Percentiles rank a stretch among this genome's conserved stretches.
These are phyloP conservation scores for Fereydounia khargensis DNA, from an alignment of 1,284 basidiomycete species.

Conservation along the genomic window DNA sequence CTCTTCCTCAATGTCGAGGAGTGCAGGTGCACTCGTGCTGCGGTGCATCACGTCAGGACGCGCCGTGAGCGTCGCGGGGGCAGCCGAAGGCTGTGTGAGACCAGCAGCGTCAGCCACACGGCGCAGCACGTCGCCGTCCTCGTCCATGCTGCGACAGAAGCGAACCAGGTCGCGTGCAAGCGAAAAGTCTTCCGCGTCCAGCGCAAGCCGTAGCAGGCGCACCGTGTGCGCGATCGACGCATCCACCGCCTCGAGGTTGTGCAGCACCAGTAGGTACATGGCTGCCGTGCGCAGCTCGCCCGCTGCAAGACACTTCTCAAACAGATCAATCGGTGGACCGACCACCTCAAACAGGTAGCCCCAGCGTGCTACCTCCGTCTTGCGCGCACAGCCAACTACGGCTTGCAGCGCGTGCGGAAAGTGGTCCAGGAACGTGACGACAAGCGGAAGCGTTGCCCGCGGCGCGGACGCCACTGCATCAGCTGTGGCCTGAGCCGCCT, in stretches of 20 bases:
- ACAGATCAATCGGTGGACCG: constrained; percentile 83
- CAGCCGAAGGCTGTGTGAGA: too few relatives aligned
- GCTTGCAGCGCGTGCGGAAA: constrained; percentile 87
- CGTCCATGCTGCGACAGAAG: constrained; percentile 57
- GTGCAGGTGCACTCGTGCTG: constrained; percentile 3
- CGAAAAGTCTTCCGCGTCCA: constrained; percentile 28
- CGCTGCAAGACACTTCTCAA: constrained; percentile 77
- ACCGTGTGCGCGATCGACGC: constrained; percentile 44
- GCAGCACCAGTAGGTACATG: constrained; percentile 87
- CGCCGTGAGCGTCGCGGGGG: constrained; percentile 6
- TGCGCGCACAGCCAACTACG: constrained; percentile 91
- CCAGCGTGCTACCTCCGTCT: constrained; percentile 94
- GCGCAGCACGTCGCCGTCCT: constrained; percentile 63
- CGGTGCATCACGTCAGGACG: constrained; percentile 6
- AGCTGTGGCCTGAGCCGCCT: constrained; percentile 3
- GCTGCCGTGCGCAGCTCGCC: constrained; percentile 82
- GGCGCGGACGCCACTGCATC: constrained; percentile 1
- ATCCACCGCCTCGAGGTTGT: constrained; percentile 85
- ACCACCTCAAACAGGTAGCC: constrained; percentile 81
- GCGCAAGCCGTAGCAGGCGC: constrained; percentile 36
- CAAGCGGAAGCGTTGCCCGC: constrained; percentile 66
- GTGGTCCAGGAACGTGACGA: constrained; percentile 88
- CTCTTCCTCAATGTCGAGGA: constrained; percentile 19
- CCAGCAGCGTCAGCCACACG: too few relatives aligned
- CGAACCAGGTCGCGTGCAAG: constrained; percentile 60